phyloP scores from a whole-genome alignment of 208 protist genomes.

The Trypanosoma mega region DNA sequence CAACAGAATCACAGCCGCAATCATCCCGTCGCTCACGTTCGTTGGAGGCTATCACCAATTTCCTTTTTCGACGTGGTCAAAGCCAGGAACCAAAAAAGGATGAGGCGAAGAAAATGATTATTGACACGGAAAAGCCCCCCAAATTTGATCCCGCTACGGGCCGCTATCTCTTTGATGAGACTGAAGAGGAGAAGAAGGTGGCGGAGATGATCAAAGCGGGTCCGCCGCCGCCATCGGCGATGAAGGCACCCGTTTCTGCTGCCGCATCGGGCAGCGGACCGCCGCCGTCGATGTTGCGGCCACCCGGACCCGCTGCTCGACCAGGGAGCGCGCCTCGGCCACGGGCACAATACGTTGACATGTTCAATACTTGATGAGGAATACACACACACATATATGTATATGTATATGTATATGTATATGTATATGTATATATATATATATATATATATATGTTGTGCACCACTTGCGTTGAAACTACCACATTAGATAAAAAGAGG shows the following conservation, averaged over 20 bases:
- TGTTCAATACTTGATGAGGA: constrained; percentile 49
- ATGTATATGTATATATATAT: too few species aligned
- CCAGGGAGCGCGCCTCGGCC: constrained; percentile 18
- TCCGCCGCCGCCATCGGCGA: constrained; percentile 46
- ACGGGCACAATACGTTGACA: constrained; percentile 76
- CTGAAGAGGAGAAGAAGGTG: constrained; percentile 78
- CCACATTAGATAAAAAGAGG: too few species aligned
- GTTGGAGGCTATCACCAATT: constrained; percentile 50
- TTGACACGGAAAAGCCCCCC: constrained; percentile 78
- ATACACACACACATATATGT: background rate
- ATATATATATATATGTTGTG: too few species aligned
- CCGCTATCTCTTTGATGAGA: constrained; percentile 79
- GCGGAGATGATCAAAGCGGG: constrained; percentile 59
- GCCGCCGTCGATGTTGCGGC: constrained; percentile 13
- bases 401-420: too few species aligned
- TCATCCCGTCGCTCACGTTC: constrained; percentile 47
- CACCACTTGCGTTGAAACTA: too few species aligned
- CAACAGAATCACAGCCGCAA: background rate
- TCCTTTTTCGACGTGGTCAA: constrained; percentile 48
- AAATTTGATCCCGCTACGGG: constrained; percentile 72
- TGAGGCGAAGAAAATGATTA: constrained; percentile 86
- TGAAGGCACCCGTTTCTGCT: constrained; percentile 15
- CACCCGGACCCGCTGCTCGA: background rate
- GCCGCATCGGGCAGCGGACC: constrained; percentile 12
- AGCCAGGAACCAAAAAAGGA: constrained; percentile 41